Percentiles rank a stretch among this genome's conserved stretches.
These are phyloP conservation scores for Bidens hawaiensis DNA, from an alignment of 140 eudicot species.

Conservation along the genomic window DNA sequence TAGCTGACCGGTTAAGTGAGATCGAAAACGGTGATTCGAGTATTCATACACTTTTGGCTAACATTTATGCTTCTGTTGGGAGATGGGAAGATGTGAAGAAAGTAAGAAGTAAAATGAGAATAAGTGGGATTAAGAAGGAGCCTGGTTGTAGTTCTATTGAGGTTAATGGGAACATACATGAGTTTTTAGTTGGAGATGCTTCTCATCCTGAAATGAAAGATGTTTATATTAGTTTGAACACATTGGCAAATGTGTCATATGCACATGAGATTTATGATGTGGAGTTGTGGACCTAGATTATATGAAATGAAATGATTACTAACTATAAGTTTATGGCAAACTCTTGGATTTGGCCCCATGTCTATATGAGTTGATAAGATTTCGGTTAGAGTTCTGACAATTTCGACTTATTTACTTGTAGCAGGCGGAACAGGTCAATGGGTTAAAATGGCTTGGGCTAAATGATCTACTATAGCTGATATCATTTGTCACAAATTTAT, in stretches of 20 bases:
- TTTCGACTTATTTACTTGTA: neutral
- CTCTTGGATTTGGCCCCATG: too few relatives aligned
- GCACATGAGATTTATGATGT: slow-evolving; percentile 23
- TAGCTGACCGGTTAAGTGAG: slow-evolving; percentile 41
- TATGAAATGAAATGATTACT: neutral
- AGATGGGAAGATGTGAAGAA: slow-evolving; percentile 64
- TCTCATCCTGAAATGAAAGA: slow-evolving; percentile 27
- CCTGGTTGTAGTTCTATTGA: slow-evolving; percentile 49
- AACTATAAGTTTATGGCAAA: too few relatives aligned
- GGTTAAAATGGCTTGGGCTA: neutral
- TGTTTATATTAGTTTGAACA: slow-evolving; percentile 23
- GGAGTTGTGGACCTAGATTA: slow-evolving; percentile 28
- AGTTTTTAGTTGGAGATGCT: slow-evolving; percentile 39
- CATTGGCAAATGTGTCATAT: slow-evolving; percentile 17
- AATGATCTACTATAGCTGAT: neutral
- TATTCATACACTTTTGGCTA: slow-evolving; percentile 50
- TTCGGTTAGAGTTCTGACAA: too few relatives aligned
- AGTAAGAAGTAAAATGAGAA: slow-evolving; percentile 50
- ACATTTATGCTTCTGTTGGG: slow-evolving; percentile 54
- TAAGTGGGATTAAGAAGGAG: slow-evolving; percentile 37
- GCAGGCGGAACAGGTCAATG: neutral
- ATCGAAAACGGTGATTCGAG: slow-evolving; percentile 57
- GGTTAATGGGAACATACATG: slow-evolving; percentile 34
- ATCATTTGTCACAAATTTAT: too few relatives aligned
- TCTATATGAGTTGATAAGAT: too few relatives aligned